Percentiles rank a stretch among this genome's conserved stretches.
phyloP scores from a whole-genome alignment of 164 flowering plant species.

The Chloranthus sessilifolius region DNA sequence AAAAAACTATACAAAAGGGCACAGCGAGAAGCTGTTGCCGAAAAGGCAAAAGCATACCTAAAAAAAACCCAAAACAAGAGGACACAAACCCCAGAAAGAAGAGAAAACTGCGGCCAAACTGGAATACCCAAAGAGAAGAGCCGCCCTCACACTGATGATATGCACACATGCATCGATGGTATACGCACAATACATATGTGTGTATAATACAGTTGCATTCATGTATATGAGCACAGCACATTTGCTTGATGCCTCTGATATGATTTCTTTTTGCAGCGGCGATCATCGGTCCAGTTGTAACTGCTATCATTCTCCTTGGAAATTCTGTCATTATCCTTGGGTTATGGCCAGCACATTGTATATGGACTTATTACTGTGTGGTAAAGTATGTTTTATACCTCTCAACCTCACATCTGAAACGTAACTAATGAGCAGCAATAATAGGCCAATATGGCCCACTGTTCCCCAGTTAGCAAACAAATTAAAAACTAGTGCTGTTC shows the following conservation, averaged over 20 bases:
- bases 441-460: too few relatives aligned
- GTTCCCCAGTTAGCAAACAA: too few relatives aligned
- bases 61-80: too few relatives aligned
- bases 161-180: neutral
- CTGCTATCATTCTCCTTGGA: slow-evolving; percentile 42
- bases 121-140: neutral
- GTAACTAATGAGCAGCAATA: too few relatives aligned
- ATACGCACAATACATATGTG: neutral
- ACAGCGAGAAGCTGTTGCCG: too few relatives aligned
- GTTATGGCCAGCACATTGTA: slow-evolving; percentile 76
- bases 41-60: too few relatives aligned
- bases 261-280: slow-evolving; percentile 34
- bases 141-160: neutral
- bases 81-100: neutral
- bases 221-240: neutral
- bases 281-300: slow-evolving; percentile 44
- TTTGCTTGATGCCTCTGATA: neutral
- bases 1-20: too few relatives aligned
- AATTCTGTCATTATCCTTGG: slow-evolving; percentile 73
- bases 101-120: neutral
- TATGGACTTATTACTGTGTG: slow-evolving; percentile 81
- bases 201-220: neutral
- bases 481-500: too few relatives aligned
- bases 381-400: slow-evolving; percentile 53
- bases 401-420: slow-evolving; percentile 11